Percentiles rank a stretch among this genome's conserved stretches.
phyloP scores from a whole-genome alignment of 2,329 filamentous ascomycete species.

The Fonsecaea nubica region DNA sequence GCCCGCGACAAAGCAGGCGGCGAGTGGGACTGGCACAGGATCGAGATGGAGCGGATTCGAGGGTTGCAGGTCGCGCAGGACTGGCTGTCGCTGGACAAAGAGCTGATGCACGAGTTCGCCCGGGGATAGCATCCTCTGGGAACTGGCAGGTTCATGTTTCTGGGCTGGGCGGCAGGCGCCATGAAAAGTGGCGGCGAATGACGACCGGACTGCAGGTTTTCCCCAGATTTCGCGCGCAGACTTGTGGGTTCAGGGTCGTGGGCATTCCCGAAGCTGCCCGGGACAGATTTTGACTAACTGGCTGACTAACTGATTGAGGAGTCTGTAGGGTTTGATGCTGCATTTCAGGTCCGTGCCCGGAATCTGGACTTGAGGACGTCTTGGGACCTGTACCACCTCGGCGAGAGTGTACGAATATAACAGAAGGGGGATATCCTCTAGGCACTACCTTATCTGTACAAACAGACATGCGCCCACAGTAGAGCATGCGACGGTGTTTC shows the following conservation, averaged over 20 bases:
- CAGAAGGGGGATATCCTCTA: neutral
- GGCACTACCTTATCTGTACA: neutral
- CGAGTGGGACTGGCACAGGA: slow-evolving; percentile 66
- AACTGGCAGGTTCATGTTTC: neutral
- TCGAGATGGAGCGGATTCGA: slow-evolving; percentile 63
- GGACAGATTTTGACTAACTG: neutral
- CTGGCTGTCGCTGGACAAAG: slow-evolving; percentile 61
- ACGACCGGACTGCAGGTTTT: neutral
- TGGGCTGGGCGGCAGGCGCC: neutral
- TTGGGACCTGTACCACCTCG: neutral
- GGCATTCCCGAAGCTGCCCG: neutral
- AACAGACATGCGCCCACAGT: neutral
- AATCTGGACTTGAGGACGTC: neutral
- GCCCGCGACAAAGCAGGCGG: slow-evolving; percentile 43
- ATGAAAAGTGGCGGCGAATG: neutral
- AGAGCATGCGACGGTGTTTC: neutral
- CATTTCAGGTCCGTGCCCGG: neutral
- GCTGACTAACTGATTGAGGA: neutral
- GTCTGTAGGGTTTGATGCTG: neutral
- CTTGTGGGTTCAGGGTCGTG: neutral
- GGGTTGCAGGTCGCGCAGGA: slow-evolving; percentile 63
- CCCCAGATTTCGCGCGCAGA: neutral
- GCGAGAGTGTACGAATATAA: neutral
- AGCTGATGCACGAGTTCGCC: slow-evolving; percentile 57
- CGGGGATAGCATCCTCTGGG: slow-evolving; percentile 10